Conservation (phyloP, 768 basidiomycete species). For the Coprinopsis cinerea region DNA sequence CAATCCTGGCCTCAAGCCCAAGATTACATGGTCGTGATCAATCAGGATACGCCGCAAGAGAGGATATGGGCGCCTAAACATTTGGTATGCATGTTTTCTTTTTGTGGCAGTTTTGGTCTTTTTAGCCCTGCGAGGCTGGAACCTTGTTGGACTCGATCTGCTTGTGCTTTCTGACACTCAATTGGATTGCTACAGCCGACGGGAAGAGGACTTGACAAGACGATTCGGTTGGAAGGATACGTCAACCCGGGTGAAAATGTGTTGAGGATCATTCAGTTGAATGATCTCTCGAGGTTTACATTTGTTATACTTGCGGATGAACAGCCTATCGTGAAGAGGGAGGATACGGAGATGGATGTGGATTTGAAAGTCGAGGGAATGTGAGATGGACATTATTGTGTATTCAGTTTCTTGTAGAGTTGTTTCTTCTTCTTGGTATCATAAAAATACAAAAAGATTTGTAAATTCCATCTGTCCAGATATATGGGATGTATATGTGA, state of each 20-base stretch:
- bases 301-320: constrained; percentile 37
- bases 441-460: not conserved
- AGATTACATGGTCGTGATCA: constrained; percentile 17
- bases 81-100: not conserved
- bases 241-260: constrained; percentile 40
- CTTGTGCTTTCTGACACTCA: no score
- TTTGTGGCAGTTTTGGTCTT: not conserved
- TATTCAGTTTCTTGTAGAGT: no score
- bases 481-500: not conserved
- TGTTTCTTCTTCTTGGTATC: not conserved
- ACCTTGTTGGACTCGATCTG: no score
- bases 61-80: constrained; percentile 1
- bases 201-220: no score
- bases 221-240: constrained; percentile 28
- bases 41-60: constrained; percentile 25
- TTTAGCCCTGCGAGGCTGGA: no score
- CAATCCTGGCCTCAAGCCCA: constrained; percentile 7
- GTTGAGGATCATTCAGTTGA: constrained; percentile 46
- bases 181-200: no score
- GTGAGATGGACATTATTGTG: no score
- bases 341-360: no score
- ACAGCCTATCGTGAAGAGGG: not conserved
- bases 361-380: no score
- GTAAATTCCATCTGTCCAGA: not conserved
- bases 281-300: constrained; percentile 31